Evolutionary conservation across 2,329 filamentous ascomycete species (phyloP).

Genomic region (Colletotrichum karsti): DNA sequence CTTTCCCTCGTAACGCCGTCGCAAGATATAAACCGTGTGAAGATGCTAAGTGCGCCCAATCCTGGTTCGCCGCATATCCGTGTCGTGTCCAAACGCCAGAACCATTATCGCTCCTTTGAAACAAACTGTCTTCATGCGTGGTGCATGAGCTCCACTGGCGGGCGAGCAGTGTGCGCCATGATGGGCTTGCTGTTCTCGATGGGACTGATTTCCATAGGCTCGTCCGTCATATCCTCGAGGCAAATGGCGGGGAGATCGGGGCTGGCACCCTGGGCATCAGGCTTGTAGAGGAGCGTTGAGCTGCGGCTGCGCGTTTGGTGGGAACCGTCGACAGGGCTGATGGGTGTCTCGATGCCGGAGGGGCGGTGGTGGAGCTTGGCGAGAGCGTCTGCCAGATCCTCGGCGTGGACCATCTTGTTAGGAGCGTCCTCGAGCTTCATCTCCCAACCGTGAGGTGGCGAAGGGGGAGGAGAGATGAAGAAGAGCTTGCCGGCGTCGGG

Average conservation of each 20-base stretch:
- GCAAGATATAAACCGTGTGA: slow-evolving; percentile 5
- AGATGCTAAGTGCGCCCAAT: slow-evolving; percentile 17
- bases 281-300: slow-evolving; percentile 73
- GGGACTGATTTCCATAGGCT: slow-evolving; percentile 54
- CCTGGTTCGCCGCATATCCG: background rate
- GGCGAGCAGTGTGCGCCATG: slow-evolving; percentile 67
- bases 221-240: slow-evolving; percentile 73
- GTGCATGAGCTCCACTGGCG: slow-evolving; percentile 72
- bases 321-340: slow-evolving; percentile 50
- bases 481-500: slow-evolving; percentile 77
- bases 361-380: slow-evolving; percentile 65
- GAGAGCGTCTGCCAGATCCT: slow-evolving; percentile 73
- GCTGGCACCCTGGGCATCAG: slow-evolving; percentile 58
- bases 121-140: slow-evolving; percentile 27
- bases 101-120: slow-evolving; percentile 9
- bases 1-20: slow-evolving; percentile 23
- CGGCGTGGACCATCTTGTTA: slow-evolving; percentile 75
- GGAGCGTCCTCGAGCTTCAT: slow-evolving; percentile 73
- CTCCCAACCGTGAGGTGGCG: slow-evolving; percentile 75
- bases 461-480: slow-evolving; percentile 76
- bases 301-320: slow-evolving; percentile 63
- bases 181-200: slow-evolving; percentile 55
- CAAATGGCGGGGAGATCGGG: slow-evolving; percentile 70
- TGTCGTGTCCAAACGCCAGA: slow-evolving; percentile 21
- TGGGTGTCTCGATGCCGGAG: slow-evolving; percentile 40